Percentiles rank a stretch among this genome's conserved stretches.
These are phyloP conservation scores for Neopestalotiopsis clavispora DNA, from an alignment of 2,329 filamentous ascomycete species.

Conservation along the genomic window DNA sequence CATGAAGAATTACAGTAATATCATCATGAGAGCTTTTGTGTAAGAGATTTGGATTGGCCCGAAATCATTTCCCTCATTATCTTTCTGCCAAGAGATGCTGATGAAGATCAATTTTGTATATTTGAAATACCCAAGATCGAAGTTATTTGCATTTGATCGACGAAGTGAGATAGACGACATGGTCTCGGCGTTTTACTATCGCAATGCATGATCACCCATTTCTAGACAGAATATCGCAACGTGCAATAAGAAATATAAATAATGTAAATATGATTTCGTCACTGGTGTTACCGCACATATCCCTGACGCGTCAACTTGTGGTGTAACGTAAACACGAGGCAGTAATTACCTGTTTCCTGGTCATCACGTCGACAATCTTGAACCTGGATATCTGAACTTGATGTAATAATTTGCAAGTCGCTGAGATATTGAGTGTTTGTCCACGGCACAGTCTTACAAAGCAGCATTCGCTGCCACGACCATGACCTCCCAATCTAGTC, in stretches of 20 bases:
- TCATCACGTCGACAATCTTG: background rate
- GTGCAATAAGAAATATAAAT: background rate
- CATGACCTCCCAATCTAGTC: background rate
- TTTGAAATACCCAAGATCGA: background rate
- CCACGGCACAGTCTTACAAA: background rate
- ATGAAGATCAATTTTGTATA: background rate
- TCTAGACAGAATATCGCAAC: background rate
- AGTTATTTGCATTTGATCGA: background rate
- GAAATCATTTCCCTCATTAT: background rate
- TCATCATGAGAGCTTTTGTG: background rate
- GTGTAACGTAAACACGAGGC: conserved; percentile 6
- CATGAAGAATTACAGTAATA: background rate
- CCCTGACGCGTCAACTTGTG: background rate
- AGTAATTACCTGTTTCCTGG: background rate
- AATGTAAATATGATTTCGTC: background rate
- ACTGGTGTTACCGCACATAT: background rate
- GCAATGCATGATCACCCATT: background rate
- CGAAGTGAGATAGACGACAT: background rate
- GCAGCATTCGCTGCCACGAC: background rate
- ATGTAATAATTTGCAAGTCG: background rate
- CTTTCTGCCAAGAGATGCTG: background rate
- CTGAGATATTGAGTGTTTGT: background rate
- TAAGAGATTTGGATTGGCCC: background rate
- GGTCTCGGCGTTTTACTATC: background rate
- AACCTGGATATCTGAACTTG: background rate